Base-by-base conservation (phyloP, 306 rosid genomes). In the Clitoria ternatea region DNA sequence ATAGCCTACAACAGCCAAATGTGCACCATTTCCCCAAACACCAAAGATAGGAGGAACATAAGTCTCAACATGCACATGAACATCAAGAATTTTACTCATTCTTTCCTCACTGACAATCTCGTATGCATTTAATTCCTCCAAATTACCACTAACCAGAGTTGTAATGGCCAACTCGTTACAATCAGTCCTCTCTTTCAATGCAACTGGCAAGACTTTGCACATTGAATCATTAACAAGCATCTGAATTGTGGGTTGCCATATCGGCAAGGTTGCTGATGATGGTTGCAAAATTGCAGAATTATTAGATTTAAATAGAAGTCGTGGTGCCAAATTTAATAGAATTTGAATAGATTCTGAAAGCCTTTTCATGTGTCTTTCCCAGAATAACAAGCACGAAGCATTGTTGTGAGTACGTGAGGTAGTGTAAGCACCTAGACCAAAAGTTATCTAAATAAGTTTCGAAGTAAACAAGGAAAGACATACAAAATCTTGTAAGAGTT, bases 331-430 rank as follows among this genome's bases (percentile, higher is more conserved):
- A 49, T 50, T 74, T 26, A 84, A 84, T 0, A 93, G 68, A 37
- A 84, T 79, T 35, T 77, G 79, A 1, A 93, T 45, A 14, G 98
- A 93, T 9, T 90, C 76, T 3, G 85, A 73, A 9, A 93, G 89
- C 60, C 98, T 84, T 53, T 79, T 82, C 77, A 90, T 18, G 79
- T 90, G 98, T 45, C 97, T 78, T 23, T 90, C 88, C 97, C 98
- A 90, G 66, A 90, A 90, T 74, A 93, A 75, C 60, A 93, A 65
- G 69, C 72, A 63, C 2, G 97, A 87, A 15, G 87, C 98, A 72
- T 79, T 79, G 75, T 80, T 68, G 74, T 85, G 86, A 68, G 98
- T 85, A 12, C 98, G 96, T 1, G 98, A 70, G 17, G 98, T 93
- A 5, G 98, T 93, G 83, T 93, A 93, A 47, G 97, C 98, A 24